Conservation (phyloP, 257 asterid genomes). For the Ilex aquifolium region DNA sequence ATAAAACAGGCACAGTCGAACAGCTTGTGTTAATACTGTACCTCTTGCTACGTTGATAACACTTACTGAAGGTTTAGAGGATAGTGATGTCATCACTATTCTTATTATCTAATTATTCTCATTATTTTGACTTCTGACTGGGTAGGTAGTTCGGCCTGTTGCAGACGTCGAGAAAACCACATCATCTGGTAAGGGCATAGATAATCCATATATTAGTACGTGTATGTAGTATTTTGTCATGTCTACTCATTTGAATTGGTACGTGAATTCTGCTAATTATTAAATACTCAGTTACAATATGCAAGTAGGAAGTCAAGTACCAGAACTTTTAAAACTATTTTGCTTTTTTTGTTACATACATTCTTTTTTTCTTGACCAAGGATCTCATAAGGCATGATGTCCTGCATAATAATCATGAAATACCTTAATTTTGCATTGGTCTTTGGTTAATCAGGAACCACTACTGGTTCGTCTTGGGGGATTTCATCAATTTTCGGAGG, state of each 20-base stretch:
- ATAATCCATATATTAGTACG: too few relatives aligned
- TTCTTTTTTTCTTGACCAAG: too few relatives aligned
- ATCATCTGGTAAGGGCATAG: slow-evolving; percentile 38
- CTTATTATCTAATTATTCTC: slow-evolving; percentile 3
- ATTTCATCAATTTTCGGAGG: slow-evolving; percentile 92
- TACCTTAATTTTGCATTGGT: slow-evolving; percentile 12
- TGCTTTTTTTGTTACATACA: not conserved
- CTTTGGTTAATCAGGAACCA: slow-evolving; percentile 36
- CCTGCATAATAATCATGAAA: not conserved
- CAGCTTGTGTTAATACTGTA: not conserved
- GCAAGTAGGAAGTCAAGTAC: not conserved
- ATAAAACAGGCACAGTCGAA: too few relatives aligned
- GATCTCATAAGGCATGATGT: too few relatives aligned
- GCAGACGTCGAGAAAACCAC: slow-evolving; percentile 59
- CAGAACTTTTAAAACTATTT: not conserved
- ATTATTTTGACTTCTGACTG: slow-evolving; percentile 22
- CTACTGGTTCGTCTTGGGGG: slow-evolving; percentile 75
- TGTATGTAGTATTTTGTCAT: not conserved
- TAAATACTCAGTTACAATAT: not conserved
- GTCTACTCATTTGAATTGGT: not conserved
- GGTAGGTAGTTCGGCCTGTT: slow-evolving; percentile 53
- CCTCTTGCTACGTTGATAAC: not conserved
- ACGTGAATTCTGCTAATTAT: too few relatives aligned
- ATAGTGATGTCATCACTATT: not conserved
- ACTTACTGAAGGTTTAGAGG: too few relatives aligned